Conservation (phyloP, 176 grass and related monocot genomes). For the Themeda triandra region DNA sequence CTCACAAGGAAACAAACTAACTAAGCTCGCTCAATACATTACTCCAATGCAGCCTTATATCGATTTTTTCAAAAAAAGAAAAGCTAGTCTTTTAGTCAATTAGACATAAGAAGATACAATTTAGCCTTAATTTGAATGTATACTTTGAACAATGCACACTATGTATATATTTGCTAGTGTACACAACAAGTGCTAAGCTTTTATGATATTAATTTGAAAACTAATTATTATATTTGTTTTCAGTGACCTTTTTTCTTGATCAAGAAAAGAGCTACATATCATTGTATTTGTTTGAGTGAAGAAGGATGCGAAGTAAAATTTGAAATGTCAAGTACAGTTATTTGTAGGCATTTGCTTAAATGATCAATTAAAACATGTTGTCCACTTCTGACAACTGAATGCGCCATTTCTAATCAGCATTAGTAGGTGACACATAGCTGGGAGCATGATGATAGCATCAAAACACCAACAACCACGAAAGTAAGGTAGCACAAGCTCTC, state of each 20-base stretch:
- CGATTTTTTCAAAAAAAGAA: too few relatives aligned
- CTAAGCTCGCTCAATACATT: too few relatives aligned
- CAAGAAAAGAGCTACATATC: too few relatives aligned
- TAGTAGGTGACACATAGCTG: constrained; percentile 11
- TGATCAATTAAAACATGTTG: not conserved
- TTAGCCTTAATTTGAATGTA: too few relatives aligned
- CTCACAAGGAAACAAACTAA: too few relatives aligned
- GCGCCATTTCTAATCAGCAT: not conserved
- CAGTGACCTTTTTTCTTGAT: not conserved
- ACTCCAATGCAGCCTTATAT: too few relatives aligned
- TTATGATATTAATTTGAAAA: not conserved
- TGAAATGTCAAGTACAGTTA: not conserved
- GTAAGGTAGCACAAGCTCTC: constrained; percentile 29
- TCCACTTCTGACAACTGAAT: not conserved
- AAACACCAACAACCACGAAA: constrained; percentile 31
- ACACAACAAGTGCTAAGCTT: too few relatives aligned
- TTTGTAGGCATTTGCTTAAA: not conserved
- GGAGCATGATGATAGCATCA: constrained; percentile 29
- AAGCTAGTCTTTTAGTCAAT: not conserved
- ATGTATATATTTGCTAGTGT: not conserved
- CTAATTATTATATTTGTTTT: not conserved
- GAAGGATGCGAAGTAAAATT: too few relatives aligned
- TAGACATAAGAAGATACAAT: not conserved
- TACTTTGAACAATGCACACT: too few relatives aligned
- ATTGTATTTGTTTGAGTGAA: too few relatives aligned